Base-by-base conservation (phyloP, 208 protist genomes). In the Leishmania aethiopica region DNA sequence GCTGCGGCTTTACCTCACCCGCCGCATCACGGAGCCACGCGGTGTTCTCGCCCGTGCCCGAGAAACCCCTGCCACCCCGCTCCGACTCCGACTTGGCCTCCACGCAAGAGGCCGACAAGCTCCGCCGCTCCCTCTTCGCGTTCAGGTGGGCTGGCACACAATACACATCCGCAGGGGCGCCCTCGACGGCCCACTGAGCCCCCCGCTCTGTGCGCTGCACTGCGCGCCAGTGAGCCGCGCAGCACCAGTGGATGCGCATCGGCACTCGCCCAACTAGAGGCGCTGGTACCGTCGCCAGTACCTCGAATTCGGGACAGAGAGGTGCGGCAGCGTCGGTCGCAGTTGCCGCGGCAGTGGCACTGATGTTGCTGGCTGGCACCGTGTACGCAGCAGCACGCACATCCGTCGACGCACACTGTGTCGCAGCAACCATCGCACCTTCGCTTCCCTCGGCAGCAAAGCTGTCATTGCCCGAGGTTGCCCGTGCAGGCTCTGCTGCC, bases 241-340 rank as follows among this genome's bases (percentile, higher is more conserved):
- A 79, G 42, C 75, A 79, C 75, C 75, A 79, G 59, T 79, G 75
- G 19, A 79, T 45, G 60, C 59, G 59, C 11, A 79, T 37, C 7
- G 75, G 59, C 37, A 70, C 75, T 53, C 59, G 59, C 7, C 37
- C 75, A 22, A 64, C 45, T 37, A 64, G 45, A 11, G 51, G 53
- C 19, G 35, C 57, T 11, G 75, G 59, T 28, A 32, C 53, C 25
- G 75, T 64, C 40, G 59, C 75, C 6, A 76, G 51, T 42, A 76
- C 72, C 32, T 76, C 49, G 2, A 76, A n/a, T n/a, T 42, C 35
- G 13, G 49, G 51, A 59, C 49, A 45, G 72, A 5, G 15, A 49
- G 37, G 17, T 22, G 55, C 3, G n/a, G 75, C 55, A 49, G 11
- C 51, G 60, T 49, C 59, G 45, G 59, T 49, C 13, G 40, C 55